Conservation (phyloP, 371 early-diverging fungal species). For the Coemansia sp. region DNA sequence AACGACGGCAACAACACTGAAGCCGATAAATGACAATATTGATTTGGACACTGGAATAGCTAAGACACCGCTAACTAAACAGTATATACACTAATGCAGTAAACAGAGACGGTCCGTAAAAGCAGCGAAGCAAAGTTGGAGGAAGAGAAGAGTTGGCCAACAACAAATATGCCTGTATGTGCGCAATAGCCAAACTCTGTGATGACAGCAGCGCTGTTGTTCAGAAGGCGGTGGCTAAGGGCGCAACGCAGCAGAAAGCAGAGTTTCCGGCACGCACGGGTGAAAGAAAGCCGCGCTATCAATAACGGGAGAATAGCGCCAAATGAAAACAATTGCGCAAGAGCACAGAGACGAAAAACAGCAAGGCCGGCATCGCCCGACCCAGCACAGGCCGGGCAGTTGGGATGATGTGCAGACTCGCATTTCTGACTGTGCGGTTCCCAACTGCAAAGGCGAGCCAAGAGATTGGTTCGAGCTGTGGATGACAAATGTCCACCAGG, state of each 20-base stretch:
- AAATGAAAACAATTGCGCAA: conserved; percentile 3
- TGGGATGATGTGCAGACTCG: too few species aligned
- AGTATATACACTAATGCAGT: neutral
- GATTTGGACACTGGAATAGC: too few species aligned
- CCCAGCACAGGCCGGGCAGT: too few species aligned
- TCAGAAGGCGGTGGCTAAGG: neutral
- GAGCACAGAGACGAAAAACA: neutral
- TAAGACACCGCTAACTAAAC: neutral
- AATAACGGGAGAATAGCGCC: neutral
- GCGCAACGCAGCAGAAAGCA: neutral
- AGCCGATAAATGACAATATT: too few species aligned
- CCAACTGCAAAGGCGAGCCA: neutral
- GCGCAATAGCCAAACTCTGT: neutral
- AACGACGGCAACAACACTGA: too few species aligned
- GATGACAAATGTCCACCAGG: too few species aligned
- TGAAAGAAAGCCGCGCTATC: neutral
- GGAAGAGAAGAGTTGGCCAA: neutral
- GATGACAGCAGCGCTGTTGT: neutral
- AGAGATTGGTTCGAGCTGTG: too few species aligned
- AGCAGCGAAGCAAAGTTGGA: neutral
- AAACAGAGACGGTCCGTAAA: neutral
- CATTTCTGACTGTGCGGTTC: neutral
- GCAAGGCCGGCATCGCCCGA: conserved; percentile 1
- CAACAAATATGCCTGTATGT: too few species aligned
- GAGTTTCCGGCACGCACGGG: neutral